These are phyloP conservation scores for Alectoria sarmentosa DNA, from an alignment of 495 filamentous ascomycete species.

Conservation along the genomic window DNA sequence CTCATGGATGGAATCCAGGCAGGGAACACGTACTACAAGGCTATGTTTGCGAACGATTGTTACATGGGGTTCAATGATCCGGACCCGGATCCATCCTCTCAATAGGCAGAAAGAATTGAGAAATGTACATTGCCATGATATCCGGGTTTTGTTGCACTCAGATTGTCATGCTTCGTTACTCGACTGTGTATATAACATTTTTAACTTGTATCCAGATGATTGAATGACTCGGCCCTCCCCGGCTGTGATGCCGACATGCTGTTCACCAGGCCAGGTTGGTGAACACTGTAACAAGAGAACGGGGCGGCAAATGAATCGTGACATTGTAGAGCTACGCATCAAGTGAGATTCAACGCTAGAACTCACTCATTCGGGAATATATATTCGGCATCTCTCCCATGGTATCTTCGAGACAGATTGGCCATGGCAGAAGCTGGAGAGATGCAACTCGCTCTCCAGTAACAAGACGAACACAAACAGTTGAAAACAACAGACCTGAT, in stretches of 20 bases:
- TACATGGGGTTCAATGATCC: conserved; percentile 1
- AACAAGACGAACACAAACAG: background rate
- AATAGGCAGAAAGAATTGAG: background rate
- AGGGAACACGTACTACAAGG: background rate
- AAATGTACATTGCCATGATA: background rate
- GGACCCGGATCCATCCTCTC: background rate
- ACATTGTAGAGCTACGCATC: background rate
- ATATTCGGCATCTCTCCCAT: background rate
- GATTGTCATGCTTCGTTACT: background rate
- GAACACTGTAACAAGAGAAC: too few species aligned
- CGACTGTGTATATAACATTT: background rate
- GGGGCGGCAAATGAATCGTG: too few species aligned
- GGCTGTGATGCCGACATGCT: background rate
- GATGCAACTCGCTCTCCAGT: background rate
- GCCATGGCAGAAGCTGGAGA: background rate
- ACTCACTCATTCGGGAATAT: background rate
- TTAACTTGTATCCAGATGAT: background rate
- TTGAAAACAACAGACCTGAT: too few species aligned
- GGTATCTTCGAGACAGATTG: background rate
- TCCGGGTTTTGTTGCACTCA: background rate
- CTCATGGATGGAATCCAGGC: background rate
- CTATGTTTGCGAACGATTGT: background rate
- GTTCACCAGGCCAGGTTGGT: too few species aligned
- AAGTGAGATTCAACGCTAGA: background rate
- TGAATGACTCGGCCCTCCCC: background rate